These are phyloP conservation scores for Suhomyces sp. DNA, from an alignment of 805 yeast species.

Conservation along the genomic window DNA sequence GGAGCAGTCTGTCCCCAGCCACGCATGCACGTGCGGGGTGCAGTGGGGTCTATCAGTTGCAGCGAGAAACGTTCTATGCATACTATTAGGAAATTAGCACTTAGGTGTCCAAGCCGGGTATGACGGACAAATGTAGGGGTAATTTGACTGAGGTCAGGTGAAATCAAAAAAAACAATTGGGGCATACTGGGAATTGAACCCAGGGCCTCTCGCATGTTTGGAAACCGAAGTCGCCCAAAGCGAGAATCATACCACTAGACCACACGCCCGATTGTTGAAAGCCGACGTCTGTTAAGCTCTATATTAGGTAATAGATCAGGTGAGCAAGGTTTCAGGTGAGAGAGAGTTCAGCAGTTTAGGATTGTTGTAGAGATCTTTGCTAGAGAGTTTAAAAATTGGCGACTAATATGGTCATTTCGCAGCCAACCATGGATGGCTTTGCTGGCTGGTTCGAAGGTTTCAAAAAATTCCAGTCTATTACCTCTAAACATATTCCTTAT, in stretches of 20 bases:
- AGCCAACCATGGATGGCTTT: neutral
- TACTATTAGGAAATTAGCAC: neutral
- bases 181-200: constrained; percentile 58
- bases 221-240: constrained; percentile 13
- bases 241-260: constrained; percentile 28
- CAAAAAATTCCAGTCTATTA: neutral
- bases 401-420: neutral
- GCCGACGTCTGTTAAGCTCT: no score
- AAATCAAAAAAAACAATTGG: constrained; percentile 15
- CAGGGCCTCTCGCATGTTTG: constrained; percentile 57
- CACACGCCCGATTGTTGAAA: constrained; percentile 17
- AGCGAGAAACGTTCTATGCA: neutral
- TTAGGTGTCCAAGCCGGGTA: neutral
- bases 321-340: no score
- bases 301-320: no score
- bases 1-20: neutral
- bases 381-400: neutral
- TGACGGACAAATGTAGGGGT: neutral
- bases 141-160: no score
- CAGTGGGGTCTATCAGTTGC: neutral
- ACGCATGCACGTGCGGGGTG: neutral
- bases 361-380: neutral
- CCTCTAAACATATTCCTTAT: no score
- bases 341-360: no score
- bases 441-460: neutral